phyloP scores from a whole-genome alignment of 2,329 filamentous ascomycete genomes.

The Sporothrix brasiliensis region DNA sequence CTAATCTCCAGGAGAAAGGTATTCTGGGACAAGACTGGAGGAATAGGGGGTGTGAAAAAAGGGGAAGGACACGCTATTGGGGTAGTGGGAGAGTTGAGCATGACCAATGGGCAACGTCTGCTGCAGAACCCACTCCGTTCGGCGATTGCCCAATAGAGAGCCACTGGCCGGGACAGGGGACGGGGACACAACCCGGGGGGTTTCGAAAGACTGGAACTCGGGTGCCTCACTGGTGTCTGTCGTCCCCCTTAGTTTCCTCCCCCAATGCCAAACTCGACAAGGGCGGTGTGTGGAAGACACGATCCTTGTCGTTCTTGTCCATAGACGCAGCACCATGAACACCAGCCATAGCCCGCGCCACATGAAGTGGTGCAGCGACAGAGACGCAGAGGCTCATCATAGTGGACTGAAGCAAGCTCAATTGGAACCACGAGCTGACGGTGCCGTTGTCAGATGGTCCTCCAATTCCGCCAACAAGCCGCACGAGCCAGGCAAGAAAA shows the following conservation, averaged over 20 bases:
- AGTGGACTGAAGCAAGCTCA: not conserved
- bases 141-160: constrained; percentile 56
- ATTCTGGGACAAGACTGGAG: constrained; percentile 17
- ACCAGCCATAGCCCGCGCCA: constrained; percentile 31
- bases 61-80: constrained; percentile 1
- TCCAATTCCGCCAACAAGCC: not conserved
- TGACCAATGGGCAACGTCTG: constrained; percentile 51
- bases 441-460: not conserved
- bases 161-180: constrained; percentile 49
- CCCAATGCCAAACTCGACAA: constrained; percentile 34
- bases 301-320: constrained; percentile 31
- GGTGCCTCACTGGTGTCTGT: constrained; percentile 25
- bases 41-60: constrained; percentile 23
- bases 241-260: constrained; percentile 26
- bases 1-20: constrained; percentile 18
- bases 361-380: constrained; percentile 18
- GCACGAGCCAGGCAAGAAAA: constrained; percentile 11
- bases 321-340: constrained; percentile 11
- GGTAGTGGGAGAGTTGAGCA: constrained; percentile 9
- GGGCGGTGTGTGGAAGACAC: constrained; percentile 33
- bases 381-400: not conserved
- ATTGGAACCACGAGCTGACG: not conserved
- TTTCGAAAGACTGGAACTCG: constrained; percentile 36
- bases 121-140: constrained; percentile 45
- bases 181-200: constrained; percentile 34